phyloP scores from a whole-genome alignment of 2,329 filamentous ascomycete genomes.

The Arthrobotrys iridis region DNA sequence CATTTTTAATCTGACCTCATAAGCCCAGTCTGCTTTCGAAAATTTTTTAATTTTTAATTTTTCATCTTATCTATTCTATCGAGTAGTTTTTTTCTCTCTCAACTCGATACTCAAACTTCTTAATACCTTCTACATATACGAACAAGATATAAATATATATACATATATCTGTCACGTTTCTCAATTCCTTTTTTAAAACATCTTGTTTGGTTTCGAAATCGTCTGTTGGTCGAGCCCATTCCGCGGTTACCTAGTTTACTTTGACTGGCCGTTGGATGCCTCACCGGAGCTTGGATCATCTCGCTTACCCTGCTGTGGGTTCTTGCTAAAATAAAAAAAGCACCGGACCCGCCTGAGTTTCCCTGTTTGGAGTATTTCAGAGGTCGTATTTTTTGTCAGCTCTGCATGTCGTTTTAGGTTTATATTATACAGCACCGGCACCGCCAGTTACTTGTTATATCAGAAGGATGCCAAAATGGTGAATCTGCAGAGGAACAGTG shows the following conservation, averaged over 20 bases:
- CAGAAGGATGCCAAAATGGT: constrained; percentile 48
- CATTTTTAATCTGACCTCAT: constrained; percentile 54
- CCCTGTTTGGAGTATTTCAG: constrained; percentile 46
- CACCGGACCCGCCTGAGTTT: constrained; percentile 31
- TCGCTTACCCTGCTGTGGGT: constrained; percentile 42
- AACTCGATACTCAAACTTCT: neutral
- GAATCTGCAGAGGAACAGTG: constrained; percentile 38
- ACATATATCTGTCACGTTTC: neutral
- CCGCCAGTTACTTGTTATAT: neutral
- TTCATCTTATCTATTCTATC: too few species aligned
- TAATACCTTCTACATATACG: too few species aligned
- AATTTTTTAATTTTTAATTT: constrained; percentile 11
- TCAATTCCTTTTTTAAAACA: neutral
- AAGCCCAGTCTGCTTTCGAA: constrained; percentile 25
- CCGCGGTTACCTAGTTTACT: neutral
- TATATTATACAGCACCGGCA: neutral
- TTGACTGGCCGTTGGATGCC: constrained; percentile 28
- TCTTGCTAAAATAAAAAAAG: constrained; percentile 2
- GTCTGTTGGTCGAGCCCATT: neutral
- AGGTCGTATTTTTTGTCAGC: constrained; percentile 18
- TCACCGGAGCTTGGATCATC: constrained; percentile 31
- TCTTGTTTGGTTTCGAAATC: neutral
- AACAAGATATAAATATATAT: too few species aligned
- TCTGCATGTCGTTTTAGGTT: constrained; percentile 3
- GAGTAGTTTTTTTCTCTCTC: neutral